phyloP scores from a whole-genome alignment of 371 early-diverging fungal species.

The Entomophthora muscae region DNA sequence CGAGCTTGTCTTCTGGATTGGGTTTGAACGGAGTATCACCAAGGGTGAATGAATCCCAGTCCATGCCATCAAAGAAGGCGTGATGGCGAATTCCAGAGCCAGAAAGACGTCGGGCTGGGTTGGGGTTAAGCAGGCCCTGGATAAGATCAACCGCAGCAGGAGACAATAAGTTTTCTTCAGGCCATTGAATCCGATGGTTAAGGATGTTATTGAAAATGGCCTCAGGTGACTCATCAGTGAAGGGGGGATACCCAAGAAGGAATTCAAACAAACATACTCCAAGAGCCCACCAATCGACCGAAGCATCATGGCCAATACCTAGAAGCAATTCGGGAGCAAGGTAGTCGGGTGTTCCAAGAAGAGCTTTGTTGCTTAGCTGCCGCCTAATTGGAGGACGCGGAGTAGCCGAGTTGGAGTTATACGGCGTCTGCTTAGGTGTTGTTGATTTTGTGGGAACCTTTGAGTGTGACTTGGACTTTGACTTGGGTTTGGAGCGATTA shows the following conservation, averaged over 20 bases:
- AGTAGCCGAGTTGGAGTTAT: background rate
- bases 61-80: conserved; percentile 36
- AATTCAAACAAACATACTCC: conserved; percentile 85
- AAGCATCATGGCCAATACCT: conserved; percentile 64
- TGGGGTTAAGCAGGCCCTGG: conserved; percentile 51
- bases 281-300: conserved; percentile 90
- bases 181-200: conserved; percentile 47
- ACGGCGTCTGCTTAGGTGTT: background rate
- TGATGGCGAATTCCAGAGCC: conserved; percentile 37
- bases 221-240: conserved; percentile 66
- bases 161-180: conserved; percentile 46
- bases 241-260: conserved; percentile 72
- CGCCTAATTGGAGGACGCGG: no score
- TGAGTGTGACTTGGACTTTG: background rate
- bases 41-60: conserved; percentile 49
- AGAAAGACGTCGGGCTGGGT: conserved; percentile 61
- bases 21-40: conserved; percentile 73
- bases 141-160: conserved; percentile 78
- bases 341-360: conserved; percentile 92
- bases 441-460: background rate
- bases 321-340: conserved; percentile 87
- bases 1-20: conserved; percentile 49
- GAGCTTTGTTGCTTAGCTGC: conserved; percentile 1
- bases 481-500: background rate
- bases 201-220: conserved; percentile 77